Conservation (phyloP, 169 alveolate genomes). For the Plasmodium falciparum region DNA sequence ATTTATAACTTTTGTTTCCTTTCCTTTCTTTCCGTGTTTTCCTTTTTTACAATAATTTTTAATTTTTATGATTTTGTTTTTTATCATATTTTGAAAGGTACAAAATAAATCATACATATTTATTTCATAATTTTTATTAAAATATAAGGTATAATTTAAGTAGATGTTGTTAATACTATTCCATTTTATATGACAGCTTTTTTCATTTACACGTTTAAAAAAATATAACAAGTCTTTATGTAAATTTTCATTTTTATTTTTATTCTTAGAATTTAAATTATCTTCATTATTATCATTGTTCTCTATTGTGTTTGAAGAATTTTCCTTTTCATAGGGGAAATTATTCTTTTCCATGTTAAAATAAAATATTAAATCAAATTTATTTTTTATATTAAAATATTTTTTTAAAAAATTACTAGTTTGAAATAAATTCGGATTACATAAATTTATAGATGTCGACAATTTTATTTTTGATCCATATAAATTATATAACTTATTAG, state of each 20-base stretch:
- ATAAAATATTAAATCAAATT: conserved; percentile 47
- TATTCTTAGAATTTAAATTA: not conserved
- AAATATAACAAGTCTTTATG: conserved; percentile 19
- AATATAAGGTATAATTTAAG: conserved; percentile 47
- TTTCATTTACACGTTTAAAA: conserved; percentile 35
- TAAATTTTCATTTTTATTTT: not conserved
- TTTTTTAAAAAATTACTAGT: conserved; percentile 35
- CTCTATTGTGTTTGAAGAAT: not conserved
- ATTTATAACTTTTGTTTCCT: not conserved
- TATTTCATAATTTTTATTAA: conserved; percentile 46
- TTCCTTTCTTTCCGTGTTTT: not conserved
- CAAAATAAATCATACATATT: conserved; percentile 6
- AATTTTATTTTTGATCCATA: conserved; percentile 48
- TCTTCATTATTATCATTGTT: not conserved
- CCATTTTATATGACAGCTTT: not conserved
- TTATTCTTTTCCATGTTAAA: conserved; percentile 34
- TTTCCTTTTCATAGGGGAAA: not conserved
- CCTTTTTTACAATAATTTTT: not conserved
- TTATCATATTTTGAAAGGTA: conserved; percentile 12
- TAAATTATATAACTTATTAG: conserved; percentile 38
- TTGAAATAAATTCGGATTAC: conserved; percentile 33
- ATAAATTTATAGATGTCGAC: conserved; percentile 45
- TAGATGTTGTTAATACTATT: conserved; percentile 31
- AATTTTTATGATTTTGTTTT: not conserved
- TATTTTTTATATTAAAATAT: conserved; percentile 62